Base-by-base conservation (phyloP, 2,329 filamentous ascomycete genomes). In the Talaromyces piceae region DNA sequence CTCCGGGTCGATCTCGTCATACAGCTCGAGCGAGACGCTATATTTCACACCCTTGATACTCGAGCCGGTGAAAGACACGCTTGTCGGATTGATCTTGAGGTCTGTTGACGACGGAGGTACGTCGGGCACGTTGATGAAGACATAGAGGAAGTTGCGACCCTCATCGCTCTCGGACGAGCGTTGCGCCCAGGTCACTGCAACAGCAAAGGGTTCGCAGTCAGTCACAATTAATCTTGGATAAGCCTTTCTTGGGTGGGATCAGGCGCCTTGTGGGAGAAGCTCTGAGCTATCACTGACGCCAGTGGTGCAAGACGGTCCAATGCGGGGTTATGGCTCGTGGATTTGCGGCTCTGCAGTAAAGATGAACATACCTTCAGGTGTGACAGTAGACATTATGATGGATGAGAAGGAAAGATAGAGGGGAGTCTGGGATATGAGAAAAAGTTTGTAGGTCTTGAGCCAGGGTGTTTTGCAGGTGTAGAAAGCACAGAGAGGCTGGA, bases 101-200 rank as follows among this genome's bases (percentile, higher is more conserved):
- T 90, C 87, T 60, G 94, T 76, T 64, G 85, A 83, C 44, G 80
- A 77, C 63, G 82, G 77, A 61, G 87, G 76, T 41, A 96, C 86
- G 69, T 98, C 93, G 61, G 91, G 82, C 47, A 91, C 90, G 63
- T 82, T 81, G 75, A 98, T 88, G 67, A 88, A 94, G 60, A 98
- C 81, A 78, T 90, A 95, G 79, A 98, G 77, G 76, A 89, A 88
- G 81, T 98, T 98, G 79, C 91, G 94, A 70, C 84, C 80, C 51
- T 87, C 70, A 50, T 96, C 91, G 60, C 77, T 77, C 62, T 73
- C 77, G 66, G 85, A 93, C 44, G 91, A 97, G 78, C 93, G 91
- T 79, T 98, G 93, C 59, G 93, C 91, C 93, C 93, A 98, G 73
- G 90, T 87, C 63, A 98, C 93, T 97, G 65, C 20, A 53, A 57